phyloP scores from a whole-genome alignment of 75 land plant species.

The Pseudotsuga menziesii region DNA sequence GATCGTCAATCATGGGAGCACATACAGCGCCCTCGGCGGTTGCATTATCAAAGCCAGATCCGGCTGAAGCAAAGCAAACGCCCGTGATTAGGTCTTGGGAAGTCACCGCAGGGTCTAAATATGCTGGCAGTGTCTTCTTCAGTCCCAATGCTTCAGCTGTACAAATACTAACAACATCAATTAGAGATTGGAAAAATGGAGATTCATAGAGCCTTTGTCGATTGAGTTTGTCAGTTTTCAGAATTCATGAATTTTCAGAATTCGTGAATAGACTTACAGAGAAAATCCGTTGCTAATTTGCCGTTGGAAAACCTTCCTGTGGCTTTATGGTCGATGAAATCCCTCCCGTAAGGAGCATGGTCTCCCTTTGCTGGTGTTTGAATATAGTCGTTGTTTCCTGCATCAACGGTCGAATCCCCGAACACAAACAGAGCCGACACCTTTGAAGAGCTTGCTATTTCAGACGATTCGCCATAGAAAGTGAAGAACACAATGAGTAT shows the following conservation, averaged over 20 bases:
- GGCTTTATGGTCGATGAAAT: background rate
- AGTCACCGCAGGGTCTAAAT: constrained; percentile 32
- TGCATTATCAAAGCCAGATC: constrained; percentile 51
- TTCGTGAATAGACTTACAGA: background rate
- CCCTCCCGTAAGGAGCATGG: background rate
- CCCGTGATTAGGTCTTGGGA: constrained; percentile 38
- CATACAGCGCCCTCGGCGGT: constrained; percentile 33
- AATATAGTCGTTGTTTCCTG: constrained; percentile 9
- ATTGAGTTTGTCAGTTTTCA: too few relatives aligned
- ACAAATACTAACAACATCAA: too few relatives aligned
- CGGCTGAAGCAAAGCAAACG: constrained; percentile 60
- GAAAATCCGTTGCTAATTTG: background rate
- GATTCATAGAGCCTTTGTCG: too few relatives aligned
- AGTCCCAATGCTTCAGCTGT: constrained; percentile 38
- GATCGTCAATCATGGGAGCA: background rate
- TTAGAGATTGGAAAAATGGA: too few relatives aligned
- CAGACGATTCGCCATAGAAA: too few relatives aligned
- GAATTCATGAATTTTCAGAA: too few relatives aligned
- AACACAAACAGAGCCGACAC: constrained; percentile 10
- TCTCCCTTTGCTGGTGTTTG: background rate
- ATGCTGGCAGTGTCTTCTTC: constrained; percentile 39
- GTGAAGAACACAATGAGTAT: too few relatives aligned
- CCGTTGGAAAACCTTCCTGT: constrained; percentile 12
- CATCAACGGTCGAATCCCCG: constrained; percentile 7
- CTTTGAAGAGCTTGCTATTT: too few relatives aligned